phyloP scores from a whole-genome alignment of 2,329 filamentous ascomycete species.

The Tolypocladium ovalisporum region DNA sequence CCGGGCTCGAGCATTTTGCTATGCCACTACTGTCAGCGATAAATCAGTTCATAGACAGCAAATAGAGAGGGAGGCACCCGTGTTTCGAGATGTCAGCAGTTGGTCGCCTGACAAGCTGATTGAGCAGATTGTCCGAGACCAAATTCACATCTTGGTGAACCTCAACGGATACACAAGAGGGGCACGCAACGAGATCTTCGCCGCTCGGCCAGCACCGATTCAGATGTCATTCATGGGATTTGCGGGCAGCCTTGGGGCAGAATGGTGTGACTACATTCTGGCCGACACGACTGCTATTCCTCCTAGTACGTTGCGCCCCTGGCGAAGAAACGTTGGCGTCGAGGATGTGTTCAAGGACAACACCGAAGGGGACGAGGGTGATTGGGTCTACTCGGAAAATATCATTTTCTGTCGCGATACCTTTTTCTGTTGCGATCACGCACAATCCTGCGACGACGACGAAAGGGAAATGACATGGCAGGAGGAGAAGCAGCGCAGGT shows the following conservation, averaged over 20 bases:
- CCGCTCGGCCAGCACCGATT: constrained; percentile 83
- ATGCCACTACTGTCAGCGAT: constrained; percentile 88
- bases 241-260: constrained; percentile 85
- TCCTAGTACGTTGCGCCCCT: constrained; percentile 66
- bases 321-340: constrained; percentile 62
- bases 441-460: constrained; percentile 70
- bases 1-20: constrained; percentile 79
- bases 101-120: constrained; percentile 82
- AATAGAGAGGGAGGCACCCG: constrained; percentile 84
- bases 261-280: constrained; percentile 97
- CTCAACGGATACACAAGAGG: constrained; percentile 97
- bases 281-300: constrained; percentile 85
- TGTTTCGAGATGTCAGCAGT: constrained; percentile 77
- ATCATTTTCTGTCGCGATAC: constrained; percentile 90
- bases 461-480: constrained; percentile 66
- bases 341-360: constrained; percentile 59
- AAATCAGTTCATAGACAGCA: constrained; percentile 80
- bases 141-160: constrained; percentile 91
- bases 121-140: constrained; percentile 74
- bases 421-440: constrained; percentile 97
- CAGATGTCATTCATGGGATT: constrained; percentile 99
- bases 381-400: constrained; percentile 96
- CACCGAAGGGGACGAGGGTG: constrained; percentile 55
- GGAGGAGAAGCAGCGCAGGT: constrained; percentile 69
- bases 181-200: constrained; percentile 95